Base-by-base conservation (phyloP, 2,329 filamentous ascomycete genomes). In the Phaeosphaeria sp. region DNA sequence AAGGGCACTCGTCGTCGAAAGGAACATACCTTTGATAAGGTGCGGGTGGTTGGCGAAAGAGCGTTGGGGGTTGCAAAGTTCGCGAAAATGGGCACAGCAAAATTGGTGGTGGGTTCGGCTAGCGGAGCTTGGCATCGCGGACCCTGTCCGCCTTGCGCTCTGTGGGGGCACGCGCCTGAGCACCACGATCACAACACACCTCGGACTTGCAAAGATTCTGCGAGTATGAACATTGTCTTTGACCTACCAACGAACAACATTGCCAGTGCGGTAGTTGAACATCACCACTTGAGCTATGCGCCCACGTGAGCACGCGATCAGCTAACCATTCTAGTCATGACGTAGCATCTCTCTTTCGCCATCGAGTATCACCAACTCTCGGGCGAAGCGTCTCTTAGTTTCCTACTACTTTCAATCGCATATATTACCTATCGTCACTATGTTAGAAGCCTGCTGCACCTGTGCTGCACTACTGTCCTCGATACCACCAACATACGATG, bases 381-480 rank as follows among this genome's bases (percentile, higher is more conserved):
- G 21, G 48, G 53, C 53, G 33, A 52, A 30, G 44, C 40, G 49
- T 39, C 54, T 39, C 18, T 46, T 56, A 49, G 25, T 39, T 30
- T 51, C 43, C 45, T 20, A 40, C n/a, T 44, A 39, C 11, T 33
- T 17, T 50, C 42, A 49, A 42, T 44, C 36, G 25, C 43, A 13
- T 20, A 27, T 39, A 30, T 25, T 39, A 30, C 15, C 36, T 4
- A 8, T 13, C 40, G 22, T 17, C 55, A 64, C 44, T 61, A 68
- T 71, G 65, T 67, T 65, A 44, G 79, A 82, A 73, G 82, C 84
- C 15, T 92, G 90, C 77, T 91, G 89, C 73, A 92, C 89, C 21
- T 93, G 90, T 76, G 87, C 89, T 27, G 81, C 81, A 22, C 77
- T 88, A 24, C 83, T 92, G 24, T 80, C 83, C 44, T 79, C 83